phyloP scores from a whole-genome alignment of 2,329 filamentous ascomycete species.

The Curvularia eragrostidis region DNA sequence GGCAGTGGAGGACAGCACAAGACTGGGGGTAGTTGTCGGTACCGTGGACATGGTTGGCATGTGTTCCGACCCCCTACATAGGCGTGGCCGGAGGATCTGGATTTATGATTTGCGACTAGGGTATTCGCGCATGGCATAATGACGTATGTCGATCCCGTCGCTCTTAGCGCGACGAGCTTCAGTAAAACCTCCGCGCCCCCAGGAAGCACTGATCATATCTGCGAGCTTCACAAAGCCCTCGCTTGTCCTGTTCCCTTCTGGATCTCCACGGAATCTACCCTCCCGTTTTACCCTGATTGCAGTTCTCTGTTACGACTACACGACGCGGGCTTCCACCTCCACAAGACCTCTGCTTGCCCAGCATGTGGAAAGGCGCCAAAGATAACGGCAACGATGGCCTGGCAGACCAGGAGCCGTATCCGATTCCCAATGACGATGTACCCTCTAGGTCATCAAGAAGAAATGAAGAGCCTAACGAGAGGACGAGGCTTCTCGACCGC shows the following conservation, averaged over 20 bases:
- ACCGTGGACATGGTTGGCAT: constrained; percentile 11
- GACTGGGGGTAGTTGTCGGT: not conserved
- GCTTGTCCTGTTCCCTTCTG: not conserved
- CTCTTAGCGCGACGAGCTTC: constrained; percentile 25
- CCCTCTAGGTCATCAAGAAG: constrained; percentile 38
- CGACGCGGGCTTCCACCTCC: constrained; percentile 23
- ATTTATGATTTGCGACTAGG: constrained; percentile 21
- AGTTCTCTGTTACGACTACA: not conserved
- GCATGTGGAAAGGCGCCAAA: constrained; percentile 60
- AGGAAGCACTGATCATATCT: constrained; percentile 4
- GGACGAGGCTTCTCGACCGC: constrained; percentile 70
- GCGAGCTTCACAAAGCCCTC: constrained; percentile 18
- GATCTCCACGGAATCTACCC: not conserved
- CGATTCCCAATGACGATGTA: constrained; percentile 30
- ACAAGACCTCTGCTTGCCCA: constrained; percentile 38
- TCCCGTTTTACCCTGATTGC: not conserved
- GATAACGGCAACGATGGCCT: constrained; percentile 50
- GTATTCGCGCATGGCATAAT: constrained; percentile 22
- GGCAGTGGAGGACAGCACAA: constrained; percentile 4
- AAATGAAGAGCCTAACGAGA: constrained; percentile 61
- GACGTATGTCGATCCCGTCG: constrained; percentile 26
- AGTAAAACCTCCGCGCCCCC: constrained; percentile 22
- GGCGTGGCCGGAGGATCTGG: constrained; percentile 14
- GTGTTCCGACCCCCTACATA: constrained; percentile 5
- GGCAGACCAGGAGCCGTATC: constrained; percentile 22